Evolutionary conservation across 345 rosid species (phyloP).

Genomic region (Moricandia arvensis): DNA sequence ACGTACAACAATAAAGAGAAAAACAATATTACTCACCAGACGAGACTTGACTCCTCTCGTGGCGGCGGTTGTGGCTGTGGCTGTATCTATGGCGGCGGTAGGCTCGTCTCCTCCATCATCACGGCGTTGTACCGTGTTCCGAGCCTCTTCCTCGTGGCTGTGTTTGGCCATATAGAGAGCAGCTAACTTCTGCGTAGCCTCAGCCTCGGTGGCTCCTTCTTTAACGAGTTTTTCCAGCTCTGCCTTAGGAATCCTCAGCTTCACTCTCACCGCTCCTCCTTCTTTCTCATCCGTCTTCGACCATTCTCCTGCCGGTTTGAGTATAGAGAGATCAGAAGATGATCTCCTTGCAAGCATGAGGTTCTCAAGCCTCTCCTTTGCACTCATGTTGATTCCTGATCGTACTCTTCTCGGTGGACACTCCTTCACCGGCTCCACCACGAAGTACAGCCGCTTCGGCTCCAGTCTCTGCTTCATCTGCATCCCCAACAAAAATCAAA

Average conservation of each 20-base stretch:
- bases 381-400: slow-evolving; percentile 79
- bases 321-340: slow-evolving; percentile 69
- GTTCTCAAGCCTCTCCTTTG: slow-evolving; percentile 85
- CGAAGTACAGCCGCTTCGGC: slow-evolving; percentile 77
- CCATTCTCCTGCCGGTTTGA: slow-evolving; percentile 39
- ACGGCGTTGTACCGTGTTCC: not conserved
- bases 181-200: slow-evolving; percentile 61
- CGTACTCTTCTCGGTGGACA: slow-evolving; percentile 70
- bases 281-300: not conserved
- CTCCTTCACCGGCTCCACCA: slow-evolving; percentile 59
- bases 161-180: slow-evolving; percentile 34
- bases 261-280: slow-evolving; percentile 50
- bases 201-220: slow-evolving; percentile 58
- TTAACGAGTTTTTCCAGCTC: slow-evolving; percentile 67
- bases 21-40: slow-evolving; percentile 44
- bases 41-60: slow-evolving; percentile 44
- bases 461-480: slow-evolving; percentile 50
- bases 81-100: no score
- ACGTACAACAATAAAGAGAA: not conserved
- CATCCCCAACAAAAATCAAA: not conserved
- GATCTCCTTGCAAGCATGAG: slow-evolving; percentile 81
- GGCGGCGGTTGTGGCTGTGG: no score
- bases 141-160: not conserved
- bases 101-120: slow-evolving; percentile 16
- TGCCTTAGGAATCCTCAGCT: slow-evolving; percentile 61